These are phyloP conservation scores for Laburnicola sp. DNA, from an alignment of 2,329 filamentous ascomycete genomes.

Conservation along the genomic window DNA sequence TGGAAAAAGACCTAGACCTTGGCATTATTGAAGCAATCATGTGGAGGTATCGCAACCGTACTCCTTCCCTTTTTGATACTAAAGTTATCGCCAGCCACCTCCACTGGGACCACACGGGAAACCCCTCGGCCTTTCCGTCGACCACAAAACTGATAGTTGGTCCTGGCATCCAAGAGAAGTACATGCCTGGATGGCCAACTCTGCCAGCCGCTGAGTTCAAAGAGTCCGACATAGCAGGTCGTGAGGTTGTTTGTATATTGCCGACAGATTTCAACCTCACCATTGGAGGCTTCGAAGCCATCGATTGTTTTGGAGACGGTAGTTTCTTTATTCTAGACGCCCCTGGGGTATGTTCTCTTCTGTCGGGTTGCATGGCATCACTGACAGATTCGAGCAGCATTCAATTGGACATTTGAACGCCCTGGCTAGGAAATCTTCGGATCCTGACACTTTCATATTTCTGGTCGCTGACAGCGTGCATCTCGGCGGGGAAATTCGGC, in stretches of 20 bases:
- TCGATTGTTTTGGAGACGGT: constrained; percentile 60
- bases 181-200: constrained; percentile 52
- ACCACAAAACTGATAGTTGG: constrained; percentile 55
- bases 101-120: constrained; percentile 54
- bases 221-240: background rate
- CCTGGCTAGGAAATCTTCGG: constrained; percentile 47
- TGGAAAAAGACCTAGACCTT: too few species aligned
- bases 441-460: constrained; percentile 19
- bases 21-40: background rate
- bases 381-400: constrained; percentile 32
- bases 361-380: background rate
- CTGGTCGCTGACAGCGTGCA: constrained; percentile 27
- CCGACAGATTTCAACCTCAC: constrained; percentile 15
- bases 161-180: constrained; percentile 51
- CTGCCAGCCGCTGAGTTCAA: constrained; percentile 8
- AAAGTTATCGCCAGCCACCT: background rate
- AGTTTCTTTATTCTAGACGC: constrained; percentile 58
- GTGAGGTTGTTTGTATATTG: constrained; percentile 10
- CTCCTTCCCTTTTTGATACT: background rate
- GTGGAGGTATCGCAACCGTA: background rate
- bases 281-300: constrained; percentile 51
- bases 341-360: constrained; percentile 42
- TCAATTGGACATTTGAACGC: constrained; percentile 54
- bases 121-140: constrained; percentile 50
- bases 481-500: constrained; percentile 21